phyloP scores from a whole-genome alignment of 2,329 filamentous ascomycete species.

The Epichloe aotearoae region DNA sequence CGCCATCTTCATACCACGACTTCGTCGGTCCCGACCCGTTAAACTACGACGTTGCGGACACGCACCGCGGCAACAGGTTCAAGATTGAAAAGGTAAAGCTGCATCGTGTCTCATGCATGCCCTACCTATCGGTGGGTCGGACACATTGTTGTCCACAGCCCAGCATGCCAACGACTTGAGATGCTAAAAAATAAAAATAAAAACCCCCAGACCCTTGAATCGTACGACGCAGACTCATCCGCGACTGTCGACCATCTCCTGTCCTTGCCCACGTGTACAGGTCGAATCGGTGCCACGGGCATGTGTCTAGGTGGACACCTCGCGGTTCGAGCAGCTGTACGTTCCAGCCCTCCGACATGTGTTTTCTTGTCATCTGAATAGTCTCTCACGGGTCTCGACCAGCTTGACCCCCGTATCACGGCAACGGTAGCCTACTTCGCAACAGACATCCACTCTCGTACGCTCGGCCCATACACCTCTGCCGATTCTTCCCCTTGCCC shows the following conservation, averaged over 20 bases:
- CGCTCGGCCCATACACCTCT: constrained; percentile 48
- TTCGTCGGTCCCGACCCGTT: constrained; percentile 77
- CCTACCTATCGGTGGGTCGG: too few species aligned
- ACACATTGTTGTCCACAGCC: too few species aligned
- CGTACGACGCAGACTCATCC: constrained; percentile 70
- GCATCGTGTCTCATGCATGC: too few species aligned
- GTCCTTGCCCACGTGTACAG: constrained; percentile 64
- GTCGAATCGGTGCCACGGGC: constrained; percentile 63
- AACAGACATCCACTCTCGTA: constrained; percentile 74
- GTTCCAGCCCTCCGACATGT: constrained; percentile 10
- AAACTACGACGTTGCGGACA: constrained; percentile 76
- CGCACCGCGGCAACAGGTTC: constrained; percentile 74
- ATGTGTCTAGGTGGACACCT: constrained; percentile 94
- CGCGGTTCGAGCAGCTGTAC: constrained; percentile 44
- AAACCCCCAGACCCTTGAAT: constrained; percentile 51
- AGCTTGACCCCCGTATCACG: constrained; percentile 61
- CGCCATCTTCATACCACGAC: constrained; percentile 85
- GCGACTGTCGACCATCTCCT: constrained; percentile 58
- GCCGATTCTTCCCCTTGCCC: constrained; percentile 32
- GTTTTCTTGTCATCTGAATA: not conserved
- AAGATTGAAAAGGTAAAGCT: constrained; percentile 60
- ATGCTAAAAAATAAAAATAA: not conserved
- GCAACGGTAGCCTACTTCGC: constrained; percentile 83
- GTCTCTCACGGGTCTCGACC: not conserved
- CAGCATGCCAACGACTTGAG: not conserved